Evolutionary conservation across 2,329 filamentous ascomycete species (phyloP), one percentile per base, ranked within the genome.

Genomic region (Stachybotrys echinatus): DNA sequence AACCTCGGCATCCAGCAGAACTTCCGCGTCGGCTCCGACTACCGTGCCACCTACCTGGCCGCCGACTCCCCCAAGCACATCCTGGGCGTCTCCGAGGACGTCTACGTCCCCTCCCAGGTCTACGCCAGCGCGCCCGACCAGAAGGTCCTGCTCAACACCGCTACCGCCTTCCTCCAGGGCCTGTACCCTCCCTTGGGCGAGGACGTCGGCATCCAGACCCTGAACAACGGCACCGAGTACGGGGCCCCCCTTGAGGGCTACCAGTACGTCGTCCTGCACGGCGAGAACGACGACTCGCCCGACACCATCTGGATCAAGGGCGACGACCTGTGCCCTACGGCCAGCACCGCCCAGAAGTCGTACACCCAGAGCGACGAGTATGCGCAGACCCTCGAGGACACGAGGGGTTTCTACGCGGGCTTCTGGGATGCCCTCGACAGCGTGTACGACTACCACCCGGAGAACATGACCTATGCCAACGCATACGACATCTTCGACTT

Each of bases 221-320:
- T 68, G 19, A 65, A 64, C 54, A 66, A 67, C 23, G 63, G 63
- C 1, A 61, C 54, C 19, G 54, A 61, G 27, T 59, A 60, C 17
- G 54, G 54, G 2, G 58, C 57, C 2, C 64, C 65, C 8, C 58
- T 67, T 10, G 58, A 61, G 14, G 64, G 66, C 3, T 68, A 68
- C 50, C 66, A 69, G 49, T 67, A 68, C 23, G 65, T 68, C 17
- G 51, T 61, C 3, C 54, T 68, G 10, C 59, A 65, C 12, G 60
- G 61, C 39, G 52, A 62, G 45, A 61, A 57, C 48, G 56, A 59
- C 21, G 60, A 66, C 34, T 65, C 64, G 8, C 64, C 63, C 7
- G 63, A 66, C 43, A 65, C 61, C 12, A 65, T 68, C 45, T 68
- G 66, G 65, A 66, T 68, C 56, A 68, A 68, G 54, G 65, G 65